These are phyloP conservation scores for Lithohypha guttulata DNA, from an alignment of 2,329 filamentous ascomycete species.

Conservation along the genomic window DNA sequence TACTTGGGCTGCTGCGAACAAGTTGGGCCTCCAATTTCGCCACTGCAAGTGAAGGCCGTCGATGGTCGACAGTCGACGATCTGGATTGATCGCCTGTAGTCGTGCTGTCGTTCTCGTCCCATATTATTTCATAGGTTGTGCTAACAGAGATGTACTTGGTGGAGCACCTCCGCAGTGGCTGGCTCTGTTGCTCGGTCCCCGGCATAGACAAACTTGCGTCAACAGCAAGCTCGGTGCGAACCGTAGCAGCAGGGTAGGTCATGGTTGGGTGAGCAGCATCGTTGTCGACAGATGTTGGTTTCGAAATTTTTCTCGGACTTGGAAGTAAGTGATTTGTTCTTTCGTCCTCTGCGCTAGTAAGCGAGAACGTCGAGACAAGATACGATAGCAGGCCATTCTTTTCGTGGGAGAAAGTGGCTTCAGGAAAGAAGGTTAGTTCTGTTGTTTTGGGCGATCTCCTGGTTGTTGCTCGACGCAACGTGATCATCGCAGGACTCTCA, in stretches of 20 bases:
- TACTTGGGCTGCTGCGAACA: background rate
- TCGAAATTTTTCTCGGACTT: background rate
- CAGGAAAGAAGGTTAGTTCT: slow-evolving; percentile 19
- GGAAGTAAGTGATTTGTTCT: background rate
- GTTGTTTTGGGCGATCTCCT: slow-evolving; percentile 7
- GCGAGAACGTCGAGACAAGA: slow-evolving; percentile 15
- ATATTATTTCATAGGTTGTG: slow-evolving; percentile 19
- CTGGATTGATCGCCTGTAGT: slow-evolving; percentile 7
- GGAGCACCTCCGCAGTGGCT: slow-evolving; percentile 15
- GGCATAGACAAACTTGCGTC: slow-evolving; percentile 9
- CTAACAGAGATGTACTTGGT: slow-evolving; percentile 16
- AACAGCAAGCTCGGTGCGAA: slow-evolving; percentile 14
- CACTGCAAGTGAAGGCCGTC: slow-evolving; percentile 12
- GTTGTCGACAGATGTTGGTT: slow-evolving; percentile 6
- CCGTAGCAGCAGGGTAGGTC: slow-evolving; percentile 14
- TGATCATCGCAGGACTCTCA: slow-evolving; percentile 21
- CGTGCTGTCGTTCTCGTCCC: slow-evolving; percentile 17
- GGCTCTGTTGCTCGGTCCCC: slow-evolving; percentile 2
- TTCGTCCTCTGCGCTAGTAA: slow-evolving; percentile 1
- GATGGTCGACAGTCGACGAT: slow-evolving; percentile 1
- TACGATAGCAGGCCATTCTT: slow-evolving; percentile 15
- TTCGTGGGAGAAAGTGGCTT: slow-evolving; percentile 15
- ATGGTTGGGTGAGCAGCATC: slow-evolving; percentile 10
- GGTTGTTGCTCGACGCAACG: slow-evolving; percentile 19
- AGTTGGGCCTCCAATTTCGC: slow-evolving; percentile 13